Conservation (phyloP, 75 land plant genomes). For the Pinus taeda region DNA sequence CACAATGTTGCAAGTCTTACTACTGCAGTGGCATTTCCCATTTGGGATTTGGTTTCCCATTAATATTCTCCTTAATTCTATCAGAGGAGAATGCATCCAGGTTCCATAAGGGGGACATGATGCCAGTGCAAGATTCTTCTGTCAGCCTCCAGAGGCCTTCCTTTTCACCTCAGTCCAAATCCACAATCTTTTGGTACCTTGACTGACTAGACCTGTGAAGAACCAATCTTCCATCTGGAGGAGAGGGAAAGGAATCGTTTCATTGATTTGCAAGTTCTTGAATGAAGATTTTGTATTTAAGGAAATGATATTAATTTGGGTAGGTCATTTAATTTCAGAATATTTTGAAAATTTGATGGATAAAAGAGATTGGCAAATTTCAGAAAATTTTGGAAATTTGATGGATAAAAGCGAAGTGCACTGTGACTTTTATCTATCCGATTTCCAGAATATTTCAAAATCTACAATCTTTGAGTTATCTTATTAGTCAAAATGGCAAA, state of each 20-base stretch:
- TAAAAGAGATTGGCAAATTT: no score
- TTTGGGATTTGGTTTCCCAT: not conserved
- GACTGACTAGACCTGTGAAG: conserved; percentile 35
- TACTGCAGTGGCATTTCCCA: no score
- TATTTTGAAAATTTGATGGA: no score
- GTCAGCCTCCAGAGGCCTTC: conserved; percentile 20
- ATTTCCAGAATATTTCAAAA: no score
- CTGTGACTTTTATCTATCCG: no score
- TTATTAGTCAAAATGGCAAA: no score
- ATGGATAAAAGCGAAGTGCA: no score
- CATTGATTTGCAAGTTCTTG: conserved; percentile 9
- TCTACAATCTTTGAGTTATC: no score
- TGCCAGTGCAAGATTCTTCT: conserved; percentile 29
- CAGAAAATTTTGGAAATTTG: no score
- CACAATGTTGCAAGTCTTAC: conserved; percentile 1
- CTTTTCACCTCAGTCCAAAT: conserved; percentile 26
- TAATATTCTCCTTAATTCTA: conserved; percentile 7
- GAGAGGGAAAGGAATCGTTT: conserved; percentile 33
- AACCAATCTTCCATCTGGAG: conserved; percentile 35
- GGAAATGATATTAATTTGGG: conserved; percentile 20
- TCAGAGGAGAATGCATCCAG: conserved; percentile 39
- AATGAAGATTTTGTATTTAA: conserved; percentile 13
- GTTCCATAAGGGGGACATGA: conserved; percentile 32
- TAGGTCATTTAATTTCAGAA: not conserved
- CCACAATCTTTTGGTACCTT: conserved; percentile 40